Evolutionary conservation across 2,329 filamentous ascomycete genomes (phyloP), one percentile per base, ranked within the genome.

Genomic region (Aspergillus piperis): DNA sequence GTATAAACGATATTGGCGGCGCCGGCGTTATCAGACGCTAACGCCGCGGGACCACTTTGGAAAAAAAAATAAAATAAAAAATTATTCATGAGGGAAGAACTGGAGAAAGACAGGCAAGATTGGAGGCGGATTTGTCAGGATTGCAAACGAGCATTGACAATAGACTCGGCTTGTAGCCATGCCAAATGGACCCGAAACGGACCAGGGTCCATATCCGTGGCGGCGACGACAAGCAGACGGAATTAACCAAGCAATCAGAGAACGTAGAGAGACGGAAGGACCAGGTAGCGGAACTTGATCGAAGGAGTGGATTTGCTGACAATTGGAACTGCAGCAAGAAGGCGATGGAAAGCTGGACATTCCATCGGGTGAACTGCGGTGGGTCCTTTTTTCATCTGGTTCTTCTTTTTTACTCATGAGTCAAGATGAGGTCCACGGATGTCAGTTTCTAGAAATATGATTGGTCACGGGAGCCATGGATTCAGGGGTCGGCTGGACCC

Each of bases 161-260:
- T 49, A 11, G 39, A n/a, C n/a, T 17, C 41, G 41, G n/a, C 17
- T 17, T 21, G 21, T 10, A n/a, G 11, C 41, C 41, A 44, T 19
- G 6, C 7, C 15, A 17, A 42, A 42, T 42, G 39, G 39, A 19
- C 39, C 13, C 6, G 10, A n/a, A 49, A 25, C 21, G 44, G 5
- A n/a, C 47, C 41, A 57, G 58, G 58, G 58, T 60, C 48, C 54
- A 57, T 53, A 19, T 44, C 19, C 41, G 41, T 44, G 19, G 42
- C 42, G 21, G 42, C 11, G 19, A 13, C 42, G 44, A 19, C 42
- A 32, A 51, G n/a, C 7, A 48, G 44, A 59, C 60, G 60, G 60
- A 62, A 57, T 59, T 56, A 62, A 59, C 60, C 52, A 38, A 39
- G 56, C 60, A 62, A 62, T 62, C 60, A 54, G 47, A 53, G 19